Evolutionary conservation across 2,329 filamentous ascomycete species (phyloP), one percentile per base, ranked within the genome.

Genomic region (Talaromyces funiculosus): DNA sequence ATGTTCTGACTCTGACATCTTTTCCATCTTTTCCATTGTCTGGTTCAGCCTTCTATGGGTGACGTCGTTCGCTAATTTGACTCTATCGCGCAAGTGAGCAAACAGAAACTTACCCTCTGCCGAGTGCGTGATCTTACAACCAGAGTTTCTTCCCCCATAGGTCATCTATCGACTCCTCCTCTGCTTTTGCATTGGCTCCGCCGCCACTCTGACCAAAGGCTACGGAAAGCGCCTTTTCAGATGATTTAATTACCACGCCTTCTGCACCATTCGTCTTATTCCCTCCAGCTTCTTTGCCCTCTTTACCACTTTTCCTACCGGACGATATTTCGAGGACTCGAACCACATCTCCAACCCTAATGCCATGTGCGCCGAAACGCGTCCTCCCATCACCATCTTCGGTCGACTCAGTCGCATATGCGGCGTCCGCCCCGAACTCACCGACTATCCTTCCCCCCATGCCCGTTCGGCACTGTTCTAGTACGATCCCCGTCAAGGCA

Each of bases 371-470:
- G 0, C 73, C 76, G n/a, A 80, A 64, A 22, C 70, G 45, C 75
- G 65, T 64, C 68, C 63, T 78, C 71, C 20, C 74, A 57, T 82
- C 79, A 0, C 70, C 64, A 14, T 81, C 66, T 59, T 63, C 10
- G 57, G 62, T 43, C 8, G 51, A 47, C 37, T 65, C 67, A 4
- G 76, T 74, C 3, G 83, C 81, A 1, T 88, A 83, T 0, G 91
- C 89, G n/a, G 84, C 77, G 69, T 97, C 93, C 1, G 77, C 74
- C 1, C 78, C 79, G 5, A 99, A 85, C 73, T 97, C 92, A 3
- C 97, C 78, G 1, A 99, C 88, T 0, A 90, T 91, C 65, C 91
- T 90, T n/a, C 94, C 94, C 16, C 92, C 94, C 38, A 97, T 81
- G 0, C 94, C 94, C 0, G 94, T 99, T 31, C 92, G 87, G 71